Evolutionary conservation across 2,329 filamentous ascomycete genomes (phyloP), one percentile per base, ranked within the genome.

Genomic region (Colletotrichum caudatum): DNA sequence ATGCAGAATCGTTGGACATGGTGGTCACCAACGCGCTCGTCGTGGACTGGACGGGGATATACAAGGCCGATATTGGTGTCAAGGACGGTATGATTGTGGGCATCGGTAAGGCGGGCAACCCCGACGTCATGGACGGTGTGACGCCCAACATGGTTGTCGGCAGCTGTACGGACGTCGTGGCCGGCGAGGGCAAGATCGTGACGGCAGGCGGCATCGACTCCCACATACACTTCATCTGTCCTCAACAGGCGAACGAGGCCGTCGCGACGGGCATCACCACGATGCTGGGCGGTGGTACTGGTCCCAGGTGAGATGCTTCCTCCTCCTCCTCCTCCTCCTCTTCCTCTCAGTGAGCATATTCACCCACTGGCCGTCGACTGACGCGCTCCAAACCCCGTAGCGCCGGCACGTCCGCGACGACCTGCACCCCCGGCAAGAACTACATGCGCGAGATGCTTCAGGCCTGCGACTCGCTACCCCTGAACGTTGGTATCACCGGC

Each of bases 61-160:
- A 94, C 86, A 98, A 98, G 84, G 95, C 95, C 7, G 95, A 98
- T 80, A 97, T 98, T 78, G 95, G 95, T 37, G 91, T 98, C 80
- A 97, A 97, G 81, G 82, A 94, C 75, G 95, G 95, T 2, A 80
- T 92, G 50, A 98, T 98, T 77, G 91, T 92, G 37, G 95, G 90
- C 0, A 95, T 98, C 76, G 95, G 95, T 71, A 98, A 98, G 82
- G 94, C 95, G 20, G 95, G 95, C 26, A 98, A 98, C 77, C 95
- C 95, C n/a, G 95, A 98, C 81, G 90, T 97, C 58, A 98, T 98
- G 95, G 92, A 96, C 41, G 93, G 93, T 5, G 94, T 98, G 8
- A 86, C 92, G 71, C 85, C 90, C 0, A 87, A 90, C 67, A 90
- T 98, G 90, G 84, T 97, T 1, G 90, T 98, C 12, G 95, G 95